These are phyloP conservation scores for Porphyra umbilicalis DNA, from an alignment of 31 red algal species.

Conservation along the genomic window DNA sequence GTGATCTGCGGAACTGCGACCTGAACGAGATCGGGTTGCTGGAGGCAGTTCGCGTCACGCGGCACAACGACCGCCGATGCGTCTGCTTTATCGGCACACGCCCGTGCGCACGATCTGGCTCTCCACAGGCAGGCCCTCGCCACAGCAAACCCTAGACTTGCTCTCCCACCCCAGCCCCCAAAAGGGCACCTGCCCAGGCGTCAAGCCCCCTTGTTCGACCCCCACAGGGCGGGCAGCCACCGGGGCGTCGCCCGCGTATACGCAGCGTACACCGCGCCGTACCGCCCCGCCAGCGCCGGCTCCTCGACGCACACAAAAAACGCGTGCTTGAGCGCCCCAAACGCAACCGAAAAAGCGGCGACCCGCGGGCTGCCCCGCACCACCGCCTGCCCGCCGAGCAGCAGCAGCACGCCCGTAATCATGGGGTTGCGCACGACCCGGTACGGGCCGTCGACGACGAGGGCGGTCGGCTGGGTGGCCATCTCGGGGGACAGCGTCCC, in stretches of 20 bases:
- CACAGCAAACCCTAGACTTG: too few species aligned
- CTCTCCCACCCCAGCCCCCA: too few species aligned
- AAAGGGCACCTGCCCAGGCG: too few species aligned
- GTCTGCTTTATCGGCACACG: too few species aligned
- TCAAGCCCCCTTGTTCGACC: too few species aligned
- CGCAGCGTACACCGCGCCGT: neutral
- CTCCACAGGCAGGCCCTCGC: too few species aligned
- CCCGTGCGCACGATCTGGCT: too few species aligned
- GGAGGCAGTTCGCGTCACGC: too few species aligned
- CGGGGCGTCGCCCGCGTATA: neutral
- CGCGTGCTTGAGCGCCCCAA: neutral
- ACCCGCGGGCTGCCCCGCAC: neutral
- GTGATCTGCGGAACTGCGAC: too few species aligned
- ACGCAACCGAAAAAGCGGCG: neutral
- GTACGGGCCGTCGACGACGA: neutral
- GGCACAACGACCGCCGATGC: too few species aligned
- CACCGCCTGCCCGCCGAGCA: neutral
- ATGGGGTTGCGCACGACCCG: neutral
- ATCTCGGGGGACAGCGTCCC: neutral
- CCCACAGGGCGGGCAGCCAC: neutral
- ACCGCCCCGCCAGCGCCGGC: neutral
- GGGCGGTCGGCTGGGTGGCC: neutral
- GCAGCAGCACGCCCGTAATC: neutral
- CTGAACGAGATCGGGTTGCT: too few species aligned
- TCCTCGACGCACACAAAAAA: neutral